phyloP scores from a whole-genome alignment of 192 early-diverging fungal species.

The Coemansia javaensis region DNA sequence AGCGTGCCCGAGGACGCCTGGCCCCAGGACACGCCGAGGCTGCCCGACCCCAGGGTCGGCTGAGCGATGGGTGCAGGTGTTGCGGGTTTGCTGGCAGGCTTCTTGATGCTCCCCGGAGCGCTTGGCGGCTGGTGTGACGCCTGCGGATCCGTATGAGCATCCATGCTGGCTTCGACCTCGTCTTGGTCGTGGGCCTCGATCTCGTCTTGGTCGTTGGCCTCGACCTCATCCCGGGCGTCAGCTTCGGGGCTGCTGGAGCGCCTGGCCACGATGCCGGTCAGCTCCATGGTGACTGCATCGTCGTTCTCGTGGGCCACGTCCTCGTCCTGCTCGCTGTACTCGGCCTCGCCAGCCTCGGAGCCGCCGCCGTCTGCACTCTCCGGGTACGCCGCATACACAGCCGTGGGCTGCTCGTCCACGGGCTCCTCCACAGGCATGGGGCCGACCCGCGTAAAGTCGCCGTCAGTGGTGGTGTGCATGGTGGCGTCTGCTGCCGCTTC shows the following conservation, averaged over 20 bases:
- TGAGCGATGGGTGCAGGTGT: too few species aligned
- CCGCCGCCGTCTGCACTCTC: not conserved
- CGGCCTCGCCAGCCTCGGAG: not conserved
- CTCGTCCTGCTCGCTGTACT: constrained; percentile 3
- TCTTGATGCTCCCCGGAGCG: not conserved
- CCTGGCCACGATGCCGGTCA: constrained; percentile 31
- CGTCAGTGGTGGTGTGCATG: constrained; percentile 4
- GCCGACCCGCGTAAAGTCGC: constrained; percentile 31
- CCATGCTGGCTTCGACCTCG: not conserved
- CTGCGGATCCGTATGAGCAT: too few species aligned
- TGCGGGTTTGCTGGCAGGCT: too few species aligned
- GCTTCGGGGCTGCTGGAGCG: not conserved
- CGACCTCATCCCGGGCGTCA: not conserved
- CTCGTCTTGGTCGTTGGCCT: not conserved
- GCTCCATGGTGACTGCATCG: constrained; percentile 39
- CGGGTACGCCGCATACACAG: not conserved
- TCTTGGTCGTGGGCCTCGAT: not conserved
- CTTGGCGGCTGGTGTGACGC: too few species aligned
- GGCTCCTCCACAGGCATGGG: not conserved
- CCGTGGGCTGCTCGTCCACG: constrained; percentile 10
- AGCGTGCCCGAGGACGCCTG: not conserved
- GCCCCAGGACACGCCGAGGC: not conserved
- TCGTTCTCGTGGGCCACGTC: constrained; percentile 8
- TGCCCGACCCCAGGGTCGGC: not conserved
- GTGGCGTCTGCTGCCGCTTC: constrained; percentile 1